Percentiles rank a stretch among this genome's conserved stretches.
Conservation (phyloP, 176 grass and related monocot species). For the Alopecurus myosuroides region DNA sequence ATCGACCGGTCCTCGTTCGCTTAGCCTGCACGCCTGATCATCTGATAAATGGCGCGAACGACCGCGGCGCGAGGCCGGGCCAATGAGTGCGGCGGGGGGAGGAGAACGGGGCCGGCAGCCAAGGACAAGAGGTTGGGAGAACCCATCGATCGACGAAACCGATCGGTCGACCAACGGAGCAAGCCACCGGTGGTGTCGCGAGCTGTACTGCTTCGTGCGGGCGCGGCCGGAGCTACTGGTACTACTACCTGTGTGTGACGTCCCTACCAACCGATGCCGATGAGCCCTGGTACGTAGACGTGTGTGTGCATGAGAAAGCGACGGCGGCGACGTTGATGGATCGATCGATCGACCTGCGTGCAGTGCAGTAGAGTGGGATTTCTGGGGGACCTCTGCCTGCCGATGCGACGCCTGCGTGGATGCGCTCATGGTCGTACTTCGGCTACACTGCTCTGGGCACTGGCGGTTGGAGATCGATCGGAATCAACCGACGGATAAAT, state of each 20-base stretch:
- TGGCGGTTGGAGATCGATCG: background rate
- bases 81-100: slow-evolving; percentile 4
- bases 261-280: background rate
- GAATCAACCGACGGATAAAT: background rate
- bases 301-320: background rate
- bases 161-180: background rate
- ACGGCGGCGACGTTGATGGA: background rate
- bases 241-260: too few relatives aligned
- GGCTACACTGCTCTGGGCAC: background rate
- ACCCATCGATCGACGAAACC: background rate
- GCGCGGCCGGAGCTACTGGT: background rate
- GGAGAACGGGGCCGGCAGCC: background rate
- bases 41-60: slow-evolving; percentile 15
- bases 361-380: background rate
- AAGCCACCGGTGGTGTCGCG: background rate
- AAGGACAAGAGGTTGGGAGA: background rate
- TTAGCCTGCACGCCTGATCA: slow-evolving; percentile 3
- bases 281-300: too few relatives aligned
- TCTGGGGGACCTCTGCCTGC: background rate
- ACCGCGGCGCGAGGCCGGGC: background rate
- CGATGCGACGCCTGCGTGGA: background rate
- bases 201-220: background rate
- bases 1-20: background rate
- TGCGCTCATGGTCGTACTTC: background rate
- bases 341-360: background rate